These are phyloP conservation scores for Corrigiola litoralis DNA, from an alignment of 179 eudicot genomes.

Conservation along the genomic window DNA sequence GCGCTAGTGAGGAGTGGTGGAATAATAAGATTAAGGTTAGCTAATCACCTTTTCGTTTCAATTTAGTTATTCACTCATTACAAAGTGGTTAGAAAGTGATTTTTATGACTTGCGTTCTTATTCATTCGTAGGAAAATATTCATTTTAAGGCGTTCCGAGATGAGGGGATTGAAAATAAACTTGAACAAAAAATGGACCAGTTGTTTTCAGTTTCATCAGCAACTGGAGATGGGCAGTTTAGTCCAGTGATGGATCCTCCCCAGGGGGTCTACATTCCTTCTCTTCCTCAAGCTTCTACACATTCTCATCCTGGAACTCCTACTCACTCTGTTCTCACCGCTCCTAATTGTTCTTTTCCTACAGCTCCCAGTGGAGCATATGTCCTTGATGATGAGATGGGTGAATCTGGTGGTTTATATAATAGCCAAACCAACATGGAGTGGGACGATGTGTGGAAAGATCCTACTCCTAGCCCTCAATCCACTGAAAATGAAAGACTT, in stretches of 20 bases:
- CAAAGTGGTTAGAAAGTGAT: not conserved
- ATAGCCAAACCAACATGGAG: not conserved
- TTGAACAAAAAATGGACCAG: slow-evolving; percentile 8
- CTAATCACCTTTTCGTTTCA: too few relatives aligned
- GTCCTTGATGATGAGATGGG: not conserved
- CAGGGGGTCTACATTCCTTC: not conserved
- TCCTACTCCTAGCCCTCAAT: not conserved
- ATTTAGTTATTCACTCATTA: not conserved
- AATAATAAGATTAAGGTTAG: slow-evolving; percentile 13
- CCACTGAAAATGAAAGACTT: not conserved
- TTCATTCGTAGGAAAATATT: slow-evolving; percentile 5
- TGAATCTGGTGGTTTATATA: not conserved
- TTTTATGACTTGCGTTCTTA: not conserved
- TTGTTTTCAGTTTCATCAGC: not conserved
- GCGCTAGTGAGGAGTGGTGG: slow-evolving; percentile 13
- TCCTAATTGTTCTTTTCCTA: too few relatives aligned
- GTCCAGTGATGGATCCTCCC: not conserved
- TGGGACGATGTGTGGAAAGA: not conserved
- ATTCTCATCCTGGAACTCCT: not conserved
- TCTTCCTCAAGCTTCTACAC: not conserved
- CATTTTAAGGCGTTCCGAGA: slow-evolving; percentile 8
- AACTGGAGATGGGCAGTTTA: not conserved
- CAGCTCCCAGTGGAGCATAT: not conserved
- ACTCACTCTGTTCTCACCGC: too few relatives aligned
- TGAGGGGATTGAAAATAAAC: slow-evolving; percentile 13